Evolutionary conservation across 2,329 filamentous ascomycete species (phyloP).

Genomic region (Scedosporium apiospermum): DNA sequence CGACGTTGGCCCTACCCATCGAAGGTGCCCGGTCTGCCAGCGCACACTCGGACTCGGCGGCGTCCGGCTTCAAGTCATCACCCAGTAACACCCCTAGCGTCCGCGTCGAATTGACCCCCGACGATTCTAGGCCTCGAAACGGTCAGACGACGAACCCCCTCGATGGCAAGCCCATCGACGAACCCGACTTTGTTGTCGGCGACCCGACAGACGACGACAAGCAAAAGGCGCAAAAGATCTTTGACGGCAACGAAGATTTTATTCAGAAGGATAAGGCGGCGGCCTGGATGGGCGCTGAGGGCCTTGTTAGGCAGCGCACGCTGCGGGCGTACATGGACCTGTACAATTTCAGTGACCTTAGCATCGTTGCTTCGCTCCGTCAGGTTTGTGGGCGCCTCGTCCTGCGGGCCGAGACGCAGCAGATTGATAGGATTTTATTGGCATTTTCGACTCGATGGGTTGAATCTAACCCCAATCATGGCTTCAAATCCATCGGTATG

Average conservation of each 20-base stretch:
- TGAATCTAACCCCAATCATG: slow-evolving; percentile 82
- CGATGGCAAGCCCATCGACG: slow-evolving; percentile 38
- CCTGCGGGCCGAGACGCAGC: slow-evolving; percentile 86
- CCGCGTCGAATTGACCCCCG: slow-evolving; percentile 27
- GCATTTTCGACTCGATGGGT: slow-evolving; percentile 88
- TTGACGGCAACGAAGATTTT: slow-evolving; percentile 73
- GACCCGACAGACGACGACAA: slow-evolving; percentile 60
- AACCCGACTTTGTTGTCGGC: slow-evolving; percentile 47
- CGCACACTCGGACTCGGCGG: slow-evolving; percentile 25
- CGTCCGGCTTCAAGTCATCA: slow-evolving; percentile 30
- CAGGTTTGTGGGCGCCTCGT: slow-evolving; percentile 73
- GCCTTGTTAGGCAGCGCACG: slow-evolving; percentile 46
- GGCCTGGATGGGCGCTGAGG: slow-evolving; percentile 77
- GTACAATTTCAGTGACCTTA: slow-evolving; percentile 76
- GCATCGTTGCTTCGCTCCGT: slow-evolving; percentile 69
- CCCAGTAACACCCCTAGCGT: slow-evolving; percentile 30
- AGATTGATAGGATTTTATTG: slow-evolving; percentile 89
- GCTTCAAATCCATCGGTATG: slow-evolving; percentile 80
- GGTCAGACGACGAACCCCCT: slow-evolving; percentile 21
- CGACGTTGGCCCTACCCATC: slow-evolving; percentile 32
- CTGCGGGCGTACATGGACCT: slow-evolving; percentile 80
- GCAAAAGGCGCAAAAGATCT: slow-evolving; percentile 73
- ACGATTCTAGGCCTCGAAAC: slow-evolving; percentile 26
- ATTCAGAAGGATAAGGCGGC: slow-evolving; percentile 72
- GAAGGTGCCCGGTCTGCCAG: slow-evolving; percentile 27